Base-by-base conservation (phyloP, 805 yeast genomes). In the Metschnikowia cerradonensis region DNA sequence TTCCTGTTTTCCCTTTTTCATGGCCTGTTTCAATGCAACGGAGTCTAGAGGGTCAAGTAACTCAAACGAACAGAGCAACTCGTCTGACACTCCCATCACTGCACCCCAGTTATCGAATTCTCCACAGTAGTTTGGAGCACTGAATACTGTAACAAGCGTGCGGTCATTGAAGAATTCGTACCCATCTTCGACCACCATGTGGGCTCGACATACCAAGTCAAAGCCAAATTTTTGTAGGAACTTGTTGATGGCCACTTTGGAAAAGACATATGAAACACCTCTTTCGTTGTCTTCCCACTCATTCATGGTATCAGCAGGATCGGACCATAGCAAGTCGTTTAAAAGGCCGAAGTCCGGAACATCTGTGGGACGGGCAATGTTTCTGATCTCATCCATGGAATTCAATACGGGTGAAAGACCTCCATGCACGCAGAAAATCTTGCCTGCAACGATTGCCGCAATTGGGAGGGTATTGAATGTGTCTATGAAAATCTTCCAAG, bases 61-160 rank as follows among this genome's bases (percentile, higher is more conserved):
- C 67, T 92, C 99, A 68, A 92, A 92, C 54, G 94, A 86, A 68
- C 99, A 92, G 51, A 94, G 73, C 57, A 92, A 76, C 60, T 92
- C 97, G 56, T 92, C 97, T 55, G 89, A 82, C 14, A 92, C 98
- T 60, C 95, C 84, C 98, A 92, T 92, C 4, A 92, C 97, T 2
- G 99, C 99, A 22, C 96, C 97, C 96, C 96, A 90, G 62, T 90
- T 90, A 66, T 90, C 89, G 62, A 84, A 84, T 66, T 84, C 90
- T n/a, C 90, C 90, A 61, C 90, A 84, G 64, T 84, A 84, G 65
- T 84, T 84, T 10, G 90, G 90, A 2, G 90, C 90, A 47, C 83
- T 77, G 62, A 84, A 84, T 20, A 84, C 89, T 0, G 90, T 84
- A 22, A 85, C 90, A 56, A 84, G 71, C 8, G 85, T 80, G 33